Base-by-base conservation (phyloP, 495 filamentous ascomycete species). In the Neurospora terricola region DNA sequence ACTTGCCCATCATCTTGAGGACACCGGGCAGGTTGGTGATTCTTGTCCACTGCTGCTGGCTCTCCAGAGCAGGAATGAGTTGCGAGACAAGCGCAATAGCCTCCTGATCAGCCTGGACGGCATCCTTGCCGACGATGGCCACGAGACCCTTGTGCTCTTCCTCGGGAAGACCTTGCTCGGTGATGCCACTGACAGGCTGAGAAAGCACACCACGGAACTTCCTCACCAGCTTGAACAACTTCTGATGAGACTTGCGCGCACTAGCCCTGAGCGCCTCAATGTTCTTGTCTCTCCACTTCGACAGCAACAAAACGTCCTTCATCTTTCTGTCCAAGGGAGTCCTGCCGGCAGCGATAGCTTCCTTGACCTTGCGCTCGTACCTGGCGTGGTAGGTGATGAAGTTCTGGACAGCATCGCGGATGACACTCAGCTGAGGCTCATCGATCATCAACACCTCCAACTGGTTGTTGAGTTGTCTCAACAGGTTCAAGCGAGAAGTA, bases 221-320 rank as follows among this genome's bases (percentile, higher is more conserved):
- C 69, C 93, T 87, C 70, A 99, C 92, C 37, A 96, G 82, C 77
- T 93, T 95, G 81, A 96, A 95, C 11, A 99, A 85, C 79, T 96
- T 97, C 75, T 91, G 88, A 79, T 98, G 96, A 9, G 95, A 98
- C 72, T 91, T 89, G 78, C 90, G 88, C 2, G 96, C 93, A 80
- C 94, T 97, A 73, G 97, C 94, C 77, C 89, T 86, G 45, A 99
- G 82, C 8, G 93, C 91, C 71, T 91, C 89, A 70, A 99, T 95
- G 75, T 97, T 98, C 30, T 91, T 97, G 76, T 98, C 96, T 78
- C 96, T 96, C 96, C 96, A 98, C 78, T 92, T 97, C 2, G 93
- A 93, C 72, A 98, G 81, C 38, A 94, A 86, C 27, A 98, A 86
- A 38, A 97, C 90, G 74, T 97, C 92, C 75, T 91, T 92, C 85